Conservation (phyloP, 441 rosid species). For the Syzygium malaccense region DNA sequence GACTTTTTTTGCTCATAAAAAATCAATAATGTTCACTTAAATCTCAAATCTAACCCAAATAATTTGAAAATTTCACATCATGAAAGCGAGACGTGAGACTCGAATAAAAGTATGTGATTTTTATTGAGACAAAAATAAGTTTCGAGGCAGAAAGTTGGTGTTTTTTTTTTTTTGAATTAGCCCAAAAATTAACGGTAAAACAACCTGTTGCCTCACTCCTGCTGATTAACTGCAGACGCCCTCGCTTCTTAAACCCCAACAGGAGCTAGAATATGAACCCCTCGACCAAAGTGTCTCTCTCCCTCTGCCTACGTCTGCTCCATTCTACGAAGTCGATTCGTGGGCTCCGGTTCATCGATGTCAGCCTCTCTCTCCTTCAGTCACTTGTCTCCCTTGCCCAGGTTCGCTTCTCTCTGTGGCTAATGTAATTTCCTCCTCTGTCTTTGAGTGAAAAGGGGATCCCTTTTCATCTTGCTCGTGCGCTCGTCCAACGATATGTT, state of each 20-base stretch:
- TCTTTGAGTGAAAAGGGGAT: neutral
- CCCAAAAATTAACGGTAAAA: too few relatives aligned
- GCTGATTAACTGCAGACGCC: neutral
- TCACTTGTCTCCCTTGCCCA: conserved; percentile 52
- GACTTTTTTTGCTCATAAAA: too few relatives aligned
- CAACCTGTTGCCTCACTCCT: neutral
- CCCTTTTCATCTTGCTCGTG: neutral
- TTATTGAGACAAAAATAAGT: too few relatives aligned
- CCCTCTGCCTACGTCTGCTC: neutral
- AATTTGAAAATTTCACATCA: too few relatives aligned
- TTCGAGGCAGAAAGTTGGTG: too few relatives aligned
- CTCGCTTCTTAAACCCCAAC: neutral
- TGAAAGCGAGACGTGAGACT: too few relatives aligned
- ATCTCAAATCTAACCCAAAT: too few relatives aligned
- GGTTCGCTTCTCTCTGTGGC: conserved; percentile 29
- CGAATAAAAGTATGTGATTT: too few relatives aligned
- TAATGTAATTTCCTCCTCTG: neutral
- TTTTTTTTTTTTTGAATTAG: too few relatives aligned
- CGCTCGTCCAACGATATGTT: neutral
- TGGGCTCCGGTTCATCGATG: conserved; percentile 21
- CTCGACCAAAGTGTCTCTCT: neutral
- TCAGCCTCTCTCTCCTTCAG: conserved; percentile 49
- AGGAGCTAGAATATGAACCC: neutral
- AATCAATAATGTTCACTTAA: too few relatives aligned
- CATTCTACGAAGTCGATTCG: neutral